Evolutionary conservation across 371 early-diverging fungal species (phyloP).

Genomic region (Mortierella sp.): DNA sequence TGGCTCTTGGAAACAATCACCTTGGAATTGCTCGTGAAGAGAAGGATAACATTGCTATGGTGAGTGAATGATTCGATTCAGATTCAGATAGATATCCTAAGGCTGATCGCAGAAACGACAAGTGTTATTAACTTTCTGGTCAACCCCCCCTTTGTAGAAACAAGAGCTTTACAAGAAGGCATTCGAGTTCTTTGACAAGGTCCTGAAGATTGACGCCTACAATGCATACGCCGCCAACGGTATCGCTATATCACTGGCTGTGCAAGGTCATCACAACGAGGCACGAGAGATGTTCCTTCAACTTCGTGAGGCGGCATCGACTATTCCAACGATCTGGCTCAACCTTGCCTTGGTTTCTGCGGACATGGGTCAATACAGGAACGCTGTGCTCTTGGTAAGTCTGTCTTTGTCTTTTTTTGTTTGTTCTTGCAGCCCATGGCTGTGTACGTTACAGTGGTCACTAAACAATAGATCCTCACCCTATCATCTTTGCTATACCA

Average conservation of each 20-base stretch:
- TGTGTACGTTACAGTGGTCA: too few relatives aligned
- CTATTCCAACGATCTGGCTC: constrained; percentile 70
- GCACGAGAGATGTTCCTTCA: constrained; percentile 84
- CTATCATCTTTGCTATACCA: background rate
- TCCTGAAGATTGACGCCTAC: constrained; percentile 74
- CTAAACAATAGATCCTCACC: too few relatives aligned
- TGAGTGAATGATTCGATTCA: background rate
- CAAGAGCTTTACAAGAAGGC: constrained; percentile 75
- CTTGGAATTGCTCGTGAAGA: constrained; percentile 68
- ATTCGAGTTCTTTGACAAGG: constrained; percentile 85
- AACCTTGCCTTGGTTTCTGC: constrained; percentile 85
- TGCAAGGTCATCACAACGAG: constrained; percentile 71
- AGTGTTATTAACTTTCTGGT: too few relatives aligned
- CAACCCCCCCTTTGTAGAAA: constrained; percentile 28
- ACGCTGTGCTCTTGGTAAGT: constrained; percentile 68
- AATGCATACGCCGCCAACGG: constrained; percentile 85
- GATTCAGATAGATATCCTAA: background rate
- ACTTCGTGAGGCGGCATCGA: constrained; percentile 69
- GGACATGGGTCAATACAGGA: constrained; percentile 76
- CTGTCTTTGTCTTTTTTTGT: too few relatives aligned
- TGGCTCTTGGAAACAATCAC: constrained; percentile 86
- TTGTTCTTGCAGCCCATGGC: too few relatives aligned
- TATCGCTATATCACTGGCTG: constrained; percentile 82
- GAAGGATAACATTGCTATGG: constrained; percentile 49
- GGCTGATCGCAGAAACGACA: too few relatives aligned